These are phyloP conservation scores for Abelmoschus esculentus DNA, from an alignment of 345 rosid species.

Conservation along the genomic window DNA sequence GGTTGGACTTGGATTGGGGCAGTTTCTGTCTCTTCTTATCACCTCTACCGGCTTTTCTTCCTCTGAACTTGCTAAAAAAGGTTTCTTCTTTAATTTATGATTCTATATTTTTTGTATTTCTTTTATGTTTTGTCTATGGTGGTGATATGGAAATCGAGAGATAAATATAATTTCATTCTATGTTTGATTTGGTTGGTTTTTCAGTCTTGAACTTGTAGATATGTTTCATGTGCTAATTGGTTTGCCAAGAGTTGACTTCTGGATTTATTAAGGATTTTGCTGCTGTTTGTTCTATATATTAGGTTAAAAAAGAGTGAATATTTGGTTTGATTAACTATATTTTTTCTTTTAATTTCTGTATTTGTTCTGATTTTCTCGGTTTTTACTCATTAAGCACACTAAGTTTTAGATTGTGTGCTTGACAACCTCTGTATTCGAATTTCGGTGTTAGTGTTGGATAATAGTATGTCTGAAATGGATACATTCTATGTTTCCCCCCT, in stretches of 20 bases:
- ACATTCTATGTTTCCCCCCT: neutral
- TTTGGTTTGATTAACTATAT: neutral
- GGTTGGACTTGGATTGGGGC: slow-evolving; percentile 68
- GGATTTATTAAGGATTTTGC: neutral
- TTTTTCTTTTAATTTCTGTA: neutral
- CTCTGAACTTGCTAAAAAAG: slow-evolving; percentile 58
- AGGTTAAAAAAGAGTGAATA: neutral
- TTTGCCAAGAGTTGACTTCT: neutral
- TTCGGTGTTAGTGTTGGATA: neutral
- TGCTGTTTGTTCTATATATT: neutral
- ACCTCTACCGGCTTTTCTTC: slow-evolving; percentile 49
- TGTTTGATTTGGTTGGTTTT: neutral
- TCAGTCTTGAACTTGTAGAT: neutral
- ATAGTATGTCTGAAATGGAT: neutral
- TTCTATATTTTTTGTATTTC: neutral
- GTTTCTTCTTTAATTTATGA: slow-evolving; percentile 15
- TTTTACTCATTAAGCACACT: neutral
- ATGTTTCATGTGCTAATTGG: neutral
- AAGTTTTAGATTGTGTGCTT: neutral
- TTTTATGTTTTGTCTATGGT: neutral
- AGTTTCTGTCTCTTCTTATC: slow-evolving; percentile 55
- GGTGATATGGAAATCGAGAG: neutral
- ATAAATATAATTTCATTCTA: neutral
- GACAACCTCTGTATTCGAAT: neutral
- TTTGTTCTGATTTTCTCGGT: neutral